Evolutionary conservation across 768 basidiomycete genomes (phyloP), one percentile per base, ranked within the genome.

Genomic region (Agaricus subrufescens): DNA sequence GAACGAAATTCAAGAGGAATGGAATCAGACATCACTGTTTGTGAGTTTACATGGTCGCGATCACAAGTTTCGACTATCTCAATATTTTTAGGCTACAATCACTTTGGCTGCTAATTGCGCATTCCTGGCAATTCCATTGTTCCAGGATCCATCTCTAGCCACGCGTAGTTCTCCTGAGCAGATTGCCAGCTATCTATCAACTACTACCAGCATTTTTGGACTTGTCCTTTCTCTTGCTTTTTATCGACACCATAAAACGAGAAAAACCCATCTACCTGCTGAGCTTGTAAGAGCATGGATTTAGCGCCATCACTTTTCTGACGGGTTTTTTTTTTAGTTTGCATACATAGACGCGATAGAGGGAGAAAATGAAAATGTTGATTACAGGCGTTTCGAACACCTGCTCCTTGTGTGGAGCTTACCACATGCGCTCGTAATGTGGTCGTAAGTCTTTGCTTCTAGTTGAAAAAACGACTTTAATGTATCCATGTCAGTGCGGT

Each of bases 71-170:
- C 2, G 12, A 7, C 46, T 49, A 19, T 19, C 19, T 19, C 19
- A 19, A n/a, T 3, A 2, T 7, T 19, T 19, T 1, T 29, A 56
- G 54, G 54, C 54, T 11, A 56, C 54, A 10, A 56, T 56, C 25
- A 29, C 49, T 40, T 11, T 56, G 31, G 30, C 54, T 11, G 54
- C 54, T n/a, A 56, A 56, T n/a, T 48, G 54, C 14, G 46, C 54
- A 15, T 56, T 56, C 26, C 30, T 56, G 8, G 47, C 54, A 4
- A 56, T 56, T 38, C 54, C 54, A n/a, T 11, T 56, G 3, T 56
- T 56, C 27, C 39, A 56, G 27, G 19, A 5, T 30, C 12, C 38
- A 23, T 8, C 27, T 23, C 34, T 37, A 14, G 54, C 25, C 30
- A 8, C 38, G 2, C 54, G 49, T 30, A 56, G 54, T 29, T 39